phyloP scores from a whole-genome alignment of 257 asterid genomes.

The Paraleonurus japonicus region DNA sequence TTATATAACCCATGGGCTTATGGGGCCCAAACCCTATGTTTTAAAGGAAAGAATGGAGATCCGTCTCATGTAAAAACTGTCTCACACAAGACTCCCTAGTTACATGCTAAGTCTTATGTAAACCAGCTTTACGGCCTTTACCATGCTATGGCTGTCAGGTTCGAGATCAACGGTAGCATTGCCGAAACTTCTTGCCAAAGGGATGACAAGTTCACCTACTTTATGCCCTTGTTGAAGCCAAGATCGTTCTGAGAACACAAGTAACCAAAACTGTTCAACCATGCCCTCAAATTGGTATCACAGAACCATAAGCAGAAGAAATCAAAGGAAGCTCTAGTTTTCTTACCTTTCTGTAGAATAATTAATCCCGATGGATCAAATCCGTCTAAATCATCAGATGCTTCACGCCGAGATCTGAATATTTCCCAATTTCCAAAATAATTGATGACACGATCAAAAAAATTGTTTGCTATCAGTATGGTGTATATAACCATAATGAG shows the following conservation, averaged over 20 bases:
- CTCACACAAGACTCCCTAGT: too few relatives aligned
- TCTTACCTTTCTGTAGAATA: conserved; percentile 62
- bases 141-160: conserved; percentile 43
- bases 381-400: conserved; percentile 64
- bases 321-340: background rate
- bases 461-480: conserved; percentile 59
- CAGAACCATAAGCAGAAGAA: conserved; percentile 10
- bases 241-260: conserved; percentile 47
- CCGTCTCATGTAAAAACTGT: too few relatives aligned
- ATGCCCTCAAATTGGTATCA: background rate
- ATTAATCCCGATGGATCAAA: conserved; percentile 67
- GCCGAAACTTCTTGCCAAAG: conserved; percentile 72
- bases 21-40: too few relatives aligned
- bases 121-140: too few relatives aligned
- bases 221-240: conserved; percentile 76
- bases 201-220: conserved; percentile 77
- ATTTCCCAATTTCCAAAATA: conserved; percentile 76
- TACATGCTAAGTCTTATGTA: too few relatives aligned
- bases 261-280: background rate
- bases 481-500: conserved; percentile 77
- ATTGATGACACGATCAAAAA: conserved; percentile 50
- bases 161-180: conserved; percentile 52
- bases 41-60: too few relatives aligned
- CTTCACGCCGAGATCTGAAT: conserved; percentile 54
- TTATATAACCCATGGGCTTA: too few relatives aligned